These are phyloP conservation scores for Penicillium rolfsii DNA, from an alignment of 2,329 filamentous ascomycete species.

Conservation along the genomic window DNA sequence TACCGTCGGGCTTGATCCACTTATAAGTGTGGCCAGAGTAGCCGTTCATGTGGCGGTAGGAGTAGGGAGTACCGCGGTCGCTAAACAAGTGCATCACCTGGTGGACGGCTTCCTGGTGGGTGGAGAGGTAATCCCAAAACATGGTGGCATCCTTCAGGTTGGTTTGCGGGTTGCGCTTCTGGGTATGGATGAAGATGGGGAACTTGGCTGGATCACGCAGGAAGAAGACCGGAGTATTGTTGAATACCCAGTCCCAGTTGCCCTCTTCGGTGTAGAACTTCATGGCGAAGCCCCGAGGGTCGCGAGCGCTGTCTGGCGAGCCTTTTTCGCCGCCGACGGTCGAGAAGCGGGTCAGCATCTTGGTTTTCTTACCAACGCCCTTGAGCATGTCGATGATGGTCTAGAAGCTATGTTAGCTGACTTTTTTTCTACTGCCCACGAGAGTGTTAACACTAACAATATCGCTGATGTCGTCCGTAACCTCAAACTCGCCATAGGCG, in stretches of 20 bases:
- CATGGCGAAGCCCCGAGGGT: constrained; percentile 72
- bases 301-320: constrained; percentile 70
- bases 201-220: constrained; percentile 74
- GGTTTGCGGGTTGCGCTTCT: constrained; percentile 73
- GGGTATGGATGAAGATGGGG: constrained; percentile 73
- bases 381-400: constrained; percentile 54
- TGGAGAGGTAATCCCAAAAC: constrained; percentile 69
- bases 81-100: constrained; percentile 69
- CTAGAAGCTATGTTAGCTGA: constrained; percentile 20
- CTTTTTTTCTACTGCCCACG: neutral
- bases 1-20: constrained; percentile 66
- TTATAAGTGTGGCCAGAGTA: constrained; percentile 71
- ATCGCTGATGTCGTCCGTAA: constrained; percentile 55
- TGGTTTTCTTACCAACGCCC: constrained; percentile 69
- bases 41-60: constrained; percentile 68
- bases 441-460: constrained; percentile 36
- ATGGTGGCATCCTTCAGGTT: constrained; percentile 70
- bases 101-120: constrained; percentile 65
- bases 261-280: constrained; percentile 75
- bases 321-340: constrained; percentile 76
- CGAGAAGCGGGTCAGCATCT: constrained; percentile 69
- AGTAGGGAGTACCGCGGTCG: constrained; percentile 67
- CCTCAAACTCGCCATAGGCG: constrained; percentile 49
- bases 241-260: constrained; percentile 74
- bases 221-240: constrained; percentile 78